Evolutionary conservation across 1,139 yeast species (phyloP).

Genomic region (Suhomyces bokatorum): DNA sequence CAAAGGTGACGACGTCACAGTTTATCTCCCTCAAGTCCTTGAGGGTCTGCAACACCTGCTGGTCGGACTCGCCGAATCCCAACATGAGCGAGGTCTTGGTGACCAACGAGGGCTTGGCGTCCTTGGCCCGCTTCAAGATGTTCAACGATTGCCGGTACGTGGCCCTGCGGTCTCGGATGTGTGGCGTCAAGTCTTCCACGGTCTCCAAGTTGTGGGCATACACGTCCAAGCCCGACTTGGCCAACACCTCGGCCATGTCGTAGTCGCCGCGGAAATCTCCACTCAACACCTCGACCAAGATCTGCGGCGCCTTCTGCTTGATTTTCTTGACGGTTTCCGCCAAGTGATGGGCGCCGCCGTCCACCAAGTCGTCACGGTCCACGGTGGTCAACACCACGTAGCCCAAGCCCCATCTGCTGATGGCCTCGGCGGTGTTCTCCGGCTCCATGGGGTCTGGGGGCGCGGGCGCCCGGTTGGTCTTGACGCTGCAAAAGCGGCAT

Average conservation of each 20-base stretch:
- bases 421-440: constrained; percentile 96
- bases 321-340: constrained; percentile 84
- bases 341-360: constrained; percentile 92
- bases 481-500: constrained; percentile 95
- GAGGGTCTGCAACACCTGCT: constrained; percentile 75
- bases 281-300: constrained; percentile 86
- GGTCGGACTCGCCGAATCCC: constrained; percentile 96
- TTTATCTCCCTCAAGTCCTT: constrained; percentile 68
- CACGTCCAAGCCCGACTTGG: constrained; percentile 87
- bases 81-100: constrained; percentile 96
- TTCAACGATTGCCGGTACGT: constrained; percentile 85
- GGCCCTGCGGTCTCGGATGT: constrained; percentile 94
- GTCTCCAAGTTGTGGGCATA: constrained; percentile 98
- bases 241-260: constrained; percentile 76
- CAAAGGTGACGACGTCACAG: constrained; percentile 96
- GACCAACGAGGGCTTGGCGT: constrained; percentile 68
- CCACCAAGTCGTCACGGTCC: constrained; percentile 91
- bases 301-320: constrained; percentile 86
- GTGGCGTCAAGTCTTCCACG: constrained; percentile 92
- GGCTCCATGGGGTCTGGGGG: constrained; percentile 96
- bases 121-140: constrained; percentile 79
- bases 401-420: constrained; percentile 97
- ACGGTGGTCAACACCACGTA: constrained; percentile 97
- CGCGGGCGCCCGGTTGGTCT: constrained; percentile 84
- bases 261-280: constrained; percentile 96